These are phyloP conservation scores for Fusarium mundagurra DNA, from an alignment of 2,329 filamentous ascomycete species.

Conservation along the genomic window DNA sequence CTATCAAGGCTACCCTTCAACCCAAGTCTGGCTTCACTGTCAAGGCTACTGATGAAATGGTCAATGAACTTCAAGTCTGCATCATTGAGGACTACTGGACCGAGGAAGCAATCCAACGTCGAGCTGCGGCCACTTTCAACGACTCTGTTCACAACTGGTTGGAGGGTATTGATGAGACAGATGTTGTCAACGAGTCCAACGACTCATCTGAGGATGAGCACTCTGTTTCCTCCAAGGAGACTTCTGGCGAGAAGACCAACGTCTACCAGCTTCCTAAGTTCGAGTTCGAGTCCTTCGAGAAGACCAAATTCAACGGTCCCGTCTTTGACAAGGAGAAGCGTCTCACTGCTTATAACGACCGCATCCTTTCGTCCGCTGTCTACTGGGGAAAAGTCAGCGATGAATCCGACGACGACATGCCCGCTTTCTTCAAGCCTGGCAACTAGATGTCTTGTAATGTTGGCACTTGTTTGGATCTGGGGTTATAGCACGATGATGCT, in stretches of 20 bases:
- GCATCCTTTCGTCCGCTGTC: background rate
- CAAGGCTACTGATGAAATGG: fast-evolving
- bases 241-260: background rate
- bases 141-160: background rate
- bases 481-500: background rate
- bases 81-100: background rate
- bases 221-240: background rate
- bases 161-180: fast-evolving
- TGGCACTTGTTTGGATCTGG: too few species aligned
- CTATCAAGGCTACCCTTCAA: background rate
- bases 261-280: background rate
- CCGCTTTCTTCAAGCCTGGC: background rate
- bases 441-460: background rate
- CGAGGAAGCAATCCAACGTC: fast-evolving
- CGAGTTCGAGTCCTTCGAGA: too few species aligned
- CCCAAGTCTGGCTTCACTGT: background rate
- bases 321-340: background rate
- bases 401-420: background rate
- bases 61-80: background rate
- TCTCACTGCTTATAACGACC: background rate
- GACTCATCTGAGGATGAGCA: background rate
- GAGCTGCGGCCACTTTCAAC: background rate
- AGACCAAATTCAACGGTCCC: background rate
- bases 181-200: background rate
- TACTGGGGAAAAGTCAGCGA: background rate